Percentiles rank a stretch among this genome's conserved stretches.
Conservation (phyloP, 306 rosid species). For the Glycine soja region DNA sequence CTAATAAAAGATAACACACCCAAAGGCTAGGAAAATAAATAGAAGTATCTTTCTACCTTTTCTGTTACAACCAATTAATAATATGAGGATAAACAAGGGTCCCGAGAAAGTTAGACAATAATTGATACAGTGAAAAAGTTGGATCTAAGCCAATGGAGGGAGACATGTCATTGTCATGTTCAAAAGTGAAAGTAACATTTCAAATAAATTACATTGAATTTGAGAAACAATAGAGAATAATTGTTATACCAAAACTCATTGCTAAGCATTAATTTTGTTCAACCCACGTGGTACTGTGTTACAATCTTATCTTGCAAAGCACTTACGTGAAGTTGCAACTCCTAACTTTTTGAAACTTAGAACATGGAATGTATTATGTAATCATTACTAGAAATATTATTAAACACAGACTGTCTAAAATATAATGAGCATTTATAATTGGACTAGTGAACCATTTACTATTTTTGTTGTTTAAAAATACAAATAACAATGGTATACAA, state of each 20-base stretch:
- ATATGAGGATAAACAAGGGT: constrained; percentile 11
- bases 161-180: neutral
- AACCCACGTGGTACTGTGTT: neutral
- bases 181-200: constrained; percentile 4
- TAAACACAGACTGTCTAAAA: neutral
- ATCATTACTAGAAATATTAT: neutral
- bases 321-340: too few species aligned
- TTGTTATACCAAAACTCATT: neutral
- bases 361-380: neutral
- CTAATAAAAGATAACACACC: neutral
- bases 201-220: neutral
- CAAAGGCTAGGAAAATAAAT: neutral
- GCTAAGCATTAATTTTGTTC: neutral
- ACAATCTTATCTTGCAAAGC: too few species aligned
- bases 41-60: neutral
- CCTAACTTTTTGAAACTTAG: too few species aligned
- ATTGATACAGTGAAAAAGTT: constrained; percentile 10
- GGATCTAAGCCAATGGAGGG: neutral
- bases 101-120: neutral
- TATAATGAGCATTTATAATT: neutral
- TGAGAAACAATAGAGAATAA: neutral
- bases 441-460: too few species aligned
- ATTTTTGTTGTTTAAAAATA: too few species aligned
- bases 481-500: too few species aligned
- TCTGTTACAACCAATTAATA: constrained; percentile 9